Conservation (phyloP, 306 rosid genomes). For the Lithocarpus polystachyus region DNA sequence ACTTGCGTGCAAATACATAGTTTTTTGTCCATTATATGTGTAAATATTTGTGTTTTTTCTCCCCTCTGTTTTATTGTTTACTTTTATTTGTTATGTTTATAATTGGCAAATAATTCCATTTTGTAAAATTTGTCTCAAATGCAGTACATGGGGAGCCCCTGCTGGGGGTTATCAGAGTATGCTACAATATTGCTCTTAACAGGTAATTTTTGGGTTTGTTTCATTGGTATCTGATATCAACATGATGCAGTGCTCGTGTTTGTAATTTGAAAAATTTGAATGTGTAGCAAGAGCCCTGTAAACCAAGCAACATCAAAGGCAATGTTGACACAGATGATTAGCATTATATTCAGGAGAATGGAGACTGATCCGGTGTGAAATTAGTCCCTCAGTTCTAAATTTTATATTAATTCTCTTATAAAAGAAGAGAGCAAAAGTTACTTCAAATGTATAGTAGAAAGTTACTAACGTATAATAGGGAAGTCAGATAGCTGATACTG, state of each 20-base stretch:
- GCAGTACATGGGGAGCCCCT: conserved; percentile 96
- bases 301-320: conserved; percentile 99
- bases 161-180: conserved; percentile 90
- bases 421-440: conserved; percentile 5
- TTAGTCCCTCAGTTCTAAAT: conserved; percentile 18
- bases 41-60: not conserved
- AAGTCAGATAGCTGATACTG: conserved; percentile 61
- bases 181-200: conserved; percentile 98
- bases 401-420: conserved; percentile 8
- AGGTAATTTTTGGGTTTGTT: conserved; percentile 53
- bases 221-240: conserved; percentile 22
- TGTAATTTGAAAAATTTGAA: conserved; percentile 40
- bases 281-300: conserved; percentile 90
- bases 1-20: conserved; percentile 6
- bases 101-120: conserved; percentile 5
- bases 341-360: conserved; percentile 91
- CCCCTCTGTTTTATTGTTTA: not conserved
- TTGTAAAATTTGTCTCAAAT: conserved; percentile 21
- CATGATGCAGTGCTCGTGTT: conserved; percentile 28
- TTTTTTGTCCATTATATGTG: conserved; percentile 12
- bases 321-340: conserved; percentile 97
- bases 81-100: conserved; percentile 3
- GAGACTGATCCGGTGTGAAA: conserved; percentile 76
- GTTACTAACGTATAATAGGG: conserved; percentile 26
- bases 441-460: conserved; percentile 8